Evolutionary conservation across 352 stramenopile species (phyloP).

Genomic region (Plasmopara muralis): DNA sequence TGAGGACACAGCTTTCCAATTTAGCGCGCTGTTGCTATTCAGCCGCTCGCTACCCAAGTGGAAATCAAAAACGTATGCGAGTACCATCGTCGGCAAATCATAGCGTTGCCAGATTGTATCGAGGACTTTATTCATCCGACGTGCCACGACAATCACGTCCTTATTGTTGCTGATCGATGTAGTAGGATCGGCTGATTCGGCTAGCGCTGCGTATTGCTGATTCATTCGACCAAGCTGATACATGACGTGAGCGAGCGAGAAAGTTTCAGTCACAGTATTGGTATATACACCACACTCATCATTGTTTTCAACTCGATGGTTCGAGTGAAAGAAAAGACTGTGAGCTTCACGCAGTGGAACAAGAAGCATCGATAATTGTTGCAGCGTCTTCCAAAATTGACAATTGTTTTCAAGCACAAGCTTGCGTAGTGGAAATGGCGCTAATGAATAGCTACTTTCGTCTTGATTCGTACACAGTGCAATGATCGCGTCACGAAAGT

Average conservation of each 20-base stretch:
- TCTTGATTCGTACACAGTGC: constrained; percentile 36
- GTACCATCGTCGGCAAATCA: constrained; percentile 61
- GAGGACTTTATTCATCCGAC: constrained; percentile 42
- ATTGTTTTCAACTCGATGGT: constrained; percentile 8
- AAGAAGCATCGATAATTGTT: constrained; percentile 35
- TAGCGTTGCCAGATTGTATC: constrained; percentile 65
- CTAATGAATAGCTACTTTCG: constrained; percentile 3
- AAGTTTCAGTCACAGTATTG: constrained; percentile 27
- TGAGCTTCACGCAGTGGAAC: constrained; percentile 60
- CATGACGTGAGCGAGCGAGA: constrained; percentile 71
- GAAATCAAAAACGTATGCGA: constrained; percentile 77
- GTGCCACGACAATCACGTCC: constrained; percentile 25
- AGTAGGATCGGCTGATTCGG: constrained; percentile 9
- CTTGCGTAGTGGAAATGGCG: constrained; percentile 45
- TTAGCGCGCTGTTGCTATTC: constrained; percentile 37
- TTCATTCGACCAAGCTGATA: constrained; percentile 72
- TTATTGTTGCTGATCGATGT: constrained; percentile 11
- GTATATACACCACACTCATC: constrained; percentile 30
- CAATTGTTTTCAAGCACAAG: constrained; percentile 46
- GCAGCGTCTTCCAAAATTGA: constrained; percentile 38
- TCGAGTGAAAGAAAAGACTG: constrained; percentile 44
- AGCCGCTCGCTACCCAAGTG: constrained; percentile 56
- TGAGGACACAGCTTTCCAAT: constrained; percentile 47
- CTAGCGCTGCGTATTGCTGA: constrained; percentile 51
- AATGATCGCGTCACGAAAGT: constrained; percentile 51